Evolutionary conservation across 2,329 filamentous ascomycete species (phyloP), one percentile per base, ranked within the genome.

Genomic region (Fusarium sp.): DNA sequence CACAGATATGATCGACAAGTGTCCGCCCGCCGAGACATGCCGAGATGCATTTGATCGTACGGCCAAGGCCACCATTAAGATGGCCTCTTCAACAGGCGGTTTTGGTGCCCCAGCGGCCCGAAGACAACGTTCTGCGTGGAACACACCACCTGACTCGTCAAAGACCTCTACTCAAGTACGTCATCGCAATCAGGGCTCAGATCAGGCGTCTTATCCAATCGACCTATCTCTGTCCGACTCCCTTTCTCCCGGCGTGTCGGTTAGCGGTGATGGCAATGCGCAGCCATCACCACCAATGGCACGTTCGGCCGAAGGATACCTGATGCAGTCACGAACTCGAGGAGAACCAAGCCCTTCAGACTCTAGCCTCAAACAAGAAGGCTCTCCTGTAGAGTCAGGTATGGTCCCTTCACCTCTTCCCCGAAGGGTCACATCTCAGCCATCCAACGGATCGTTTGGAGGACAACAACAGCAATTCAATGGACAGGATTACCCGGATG

Each of bases 31-130:
- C 32, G 94, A 98, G 84, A 94, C 94, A 13, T 98, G 95, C 79
- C 90, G 94, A 16, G 94, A 98, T 78, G 94, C 96, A 1, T 98
- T 98, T 78, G 93, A 97, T 74, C 89, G 95, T 41, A 98, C 97
- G 83, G 94, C 93, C 75, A 97, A 96, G 82, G 94, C 94, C 12
- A 98, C 95, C 0, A 92, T 98, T 52, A 93, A 95, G 77, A 98
- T 98, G 94, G 94, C 93, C 72, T 91, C 94, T 78, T 93, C 92
- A 3, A 95, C 91, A 2, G 94, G 92, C 20, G 93, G 93, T 0
- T 97, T 97, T 70, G 93, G 92, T 13, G 63, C 74, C 63, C 67
- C 78, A 58, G 58, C 63, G 16, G 69, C 76, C 22, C 69, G 71
- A 43, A 69, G 77, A 52, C 62, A 77, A 47, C 76, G 73, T 6